Evolutionary conservation across 2,329 filamentous ascomycete genomes (phyloP), one percentile per base, ranked within the genome.

Genomic region (Ophiostoma himal-ulmi): DNA sequence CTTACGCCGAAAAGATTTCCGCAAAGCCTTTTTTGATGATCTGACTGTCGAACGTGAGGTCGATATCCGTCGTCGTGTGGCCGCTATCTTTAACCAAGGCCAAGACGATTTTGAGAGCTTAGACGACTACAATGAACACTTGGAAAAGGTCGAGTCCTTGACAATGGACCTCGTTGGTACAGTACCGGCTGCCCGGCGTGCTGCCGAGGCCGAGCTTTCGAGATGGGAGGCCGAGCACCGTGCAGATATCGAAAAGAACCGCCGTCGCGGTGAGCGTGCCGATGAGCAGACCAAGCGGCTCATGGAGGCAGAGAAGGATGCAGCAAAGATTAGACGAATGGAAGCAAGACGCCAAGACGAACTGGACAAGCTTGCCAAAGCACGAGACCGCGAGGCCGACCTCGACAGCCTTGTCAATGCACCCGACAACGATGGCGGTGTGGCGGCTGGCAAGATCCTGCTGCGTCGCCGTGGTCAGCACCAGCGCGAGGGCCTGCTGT

Each of bases 41-140:
- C 85, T 99, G 54, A 81, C 86, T 57, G 89, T 98, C 6, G 94
- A 98, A 84, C 86, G 94, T 70, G 95, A 99, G 81, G 93, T 97
- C 22, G 95, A 99, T 80, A 93, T 98, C 72, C 86, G 95, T 69
- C 87, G 89, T 71, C 85, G 92, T 70, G 92, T 98, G 1, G 89
- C 89, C 3, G 82, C 81, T 71, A 91, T 94, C 11, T 94, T 98
- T 80, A 97, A 98, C 81, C 90, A 92, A 76, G 84, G 88, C 22
- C 90, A 97, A 81, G 92, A 95, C 73, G 95, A 99, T 78, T 99
- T 99, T 76, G 91, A 96, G 79, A 88, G 87, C 1, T 84, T 97
- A 72, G 82, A 87, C 62, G 91, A 89, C 77, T 99, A 90, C 83
- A 97, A 99, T 81, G 90, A 97, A 79, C 97, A 98, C 81, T 88